A percentile compares a stretch with the other conserved stretches of the same genome.
Conservation (phyloP, 2,329 filamentous ascomycete species). For the Pseudocercospora macadamiae region DNA sequence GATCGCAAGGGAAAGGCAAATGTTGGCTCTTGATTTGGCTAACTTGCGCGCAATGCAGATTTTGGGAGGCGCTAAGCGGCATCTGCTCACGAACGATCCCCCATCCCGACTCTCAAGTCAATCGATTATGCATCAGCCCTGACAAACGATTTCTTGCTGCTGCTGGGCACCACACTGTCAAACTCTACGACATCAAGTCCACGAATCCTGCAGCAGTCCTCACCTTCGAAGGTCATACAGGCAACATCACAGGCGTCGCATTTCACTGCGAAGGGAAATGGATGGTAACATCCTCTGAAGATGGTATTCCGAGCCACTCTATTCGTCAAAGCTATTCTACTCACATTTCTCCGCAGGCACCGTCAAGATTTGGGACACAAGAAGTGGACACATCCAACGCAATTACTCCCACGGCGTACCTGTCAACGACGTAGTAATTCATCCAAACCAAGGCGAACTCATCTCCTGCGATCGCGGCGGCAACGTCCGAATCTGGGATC, state of each 20-base stretch:
- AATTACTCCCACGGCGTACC: slow-evolving; percentile 89
- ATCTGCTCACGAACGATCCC: slow-evolving; percentile 98
- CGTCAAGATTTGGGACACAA: slow-evolving; percentile 96
- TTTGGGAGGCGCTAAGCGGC: slow-evolving; percentile 97
- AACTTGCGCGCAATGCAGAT: slow-evolving; percentile 56
- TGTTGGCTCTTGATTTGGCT: too few species aligned
- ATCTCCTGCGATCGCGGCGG: slow-evolving; percentile 94
- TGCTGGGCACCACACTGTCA: slow-evolving; percentile 80
- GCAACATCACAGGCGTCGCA: slow-evolving; percentile 92
- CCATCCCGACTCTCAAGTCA: slow-evolving; percentile 97
- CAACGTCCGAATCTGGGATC: slow-evolving; percentile 92
- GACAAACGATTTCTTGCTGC: slow-evolving; percentile 95
- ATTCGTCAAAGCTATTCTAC: not conserved
- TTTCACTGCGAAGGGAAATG: slow-evolving; percentile 99
- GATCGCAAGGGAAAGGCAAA: too few species aligned
- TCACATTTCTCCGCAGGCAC: slow-evolving; percentile 51
- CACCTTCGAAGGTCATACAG: slow-evolving; percentile 93
- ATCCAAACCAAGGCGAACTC: slow-evolving; percentile 97
- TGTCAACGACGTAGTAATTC: slow-evolving; percentile 98
- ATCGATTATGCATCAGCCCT: slow-evolving; percentile 95
- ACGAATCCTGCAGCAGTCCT: slow-evolving; percentile 94
- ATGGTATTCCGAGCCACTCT: slow-evolving; percentile 59
- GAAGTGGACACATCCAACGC: slow-evolving; percentile 81
- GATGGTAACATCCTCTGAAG: slow-evolving; percentile 98
- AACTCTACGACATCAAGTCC: slow-evolving; percentile 97